phyloP scores from a whole-genome alignment of 805 yeast genomes.

The Candida wancherniae region DNA sequence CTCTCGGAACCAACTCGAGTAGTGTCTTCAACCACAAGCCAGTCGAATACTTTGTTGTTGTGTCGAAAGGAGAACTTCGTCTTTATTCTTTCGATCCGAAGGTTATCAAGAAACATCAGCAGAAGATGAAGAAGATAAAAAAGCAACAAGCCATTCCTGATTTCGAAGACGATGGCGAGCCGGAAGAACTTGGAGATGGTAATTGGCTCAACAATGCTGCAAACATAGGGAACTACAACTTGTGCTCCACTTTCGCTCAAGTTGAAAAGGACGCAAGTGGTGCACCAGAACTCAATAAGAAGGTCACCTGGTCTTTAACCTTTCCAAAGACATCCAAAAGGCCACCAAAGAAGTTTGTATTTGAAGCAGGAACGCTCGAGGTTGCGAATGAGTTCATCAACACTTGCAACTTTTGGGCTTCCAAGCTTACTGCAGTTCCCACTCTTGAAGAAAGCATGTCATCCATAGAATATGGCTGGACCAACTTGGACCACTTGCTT shows the following conservation, averaged over 20 bases:
- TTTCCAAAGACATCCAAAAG: constrained; percentile 43
- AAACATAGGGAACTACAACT: constrained; percentile 47
- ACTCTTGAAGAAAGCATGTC: constrained; percentile 61
- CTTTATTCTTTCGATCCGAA: constrained; percentile 52
- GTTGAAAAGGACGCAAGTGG: constrained; percentile 22
- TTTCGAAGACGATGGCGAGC: constrained; percentile 23
- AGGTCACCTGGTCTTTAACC: constrained; percentile 49
- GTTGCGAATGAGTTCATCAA: constrained; percentile 67
- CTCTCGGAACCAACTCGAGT: constrained; percentile 9
- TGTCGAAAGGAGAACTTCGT: constrained; percentile 60
- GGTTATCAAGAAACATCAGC: constrained; percentile 37
- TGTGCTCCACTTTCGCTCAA: constrained; percentile 49
- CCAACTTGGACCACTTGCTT: constrained; percentile 32
- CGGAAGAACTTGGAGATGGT: constrained; percentile 49
- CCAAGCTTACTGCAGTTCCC: constrained; percentile 77
- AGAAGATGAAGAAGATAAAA: constrained; percentile 21
- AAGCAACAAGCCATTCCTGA: constrained; percentile 16
- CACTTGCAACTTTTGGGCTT: constrained; percentile 88
- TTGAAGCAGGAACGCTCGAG: constrained; percentile 62
- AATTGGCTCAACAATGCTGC: constrained; percentile 66
- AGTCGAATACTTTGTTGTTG: constrained; percentile 56
- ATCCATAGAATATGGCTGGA: constrained; percentile 84
- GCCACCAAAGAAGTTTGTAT: constrained; percentile 43
- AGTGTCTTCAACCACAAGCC: constrained; percentile 26
- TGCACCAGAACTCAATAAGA: constrained; percentile 5